Evolutionary conservation across 129 eudicot species (phyloP), one percentile per base, ranked within the genome.

Genomic region (Lonicera japonica): DNA sequence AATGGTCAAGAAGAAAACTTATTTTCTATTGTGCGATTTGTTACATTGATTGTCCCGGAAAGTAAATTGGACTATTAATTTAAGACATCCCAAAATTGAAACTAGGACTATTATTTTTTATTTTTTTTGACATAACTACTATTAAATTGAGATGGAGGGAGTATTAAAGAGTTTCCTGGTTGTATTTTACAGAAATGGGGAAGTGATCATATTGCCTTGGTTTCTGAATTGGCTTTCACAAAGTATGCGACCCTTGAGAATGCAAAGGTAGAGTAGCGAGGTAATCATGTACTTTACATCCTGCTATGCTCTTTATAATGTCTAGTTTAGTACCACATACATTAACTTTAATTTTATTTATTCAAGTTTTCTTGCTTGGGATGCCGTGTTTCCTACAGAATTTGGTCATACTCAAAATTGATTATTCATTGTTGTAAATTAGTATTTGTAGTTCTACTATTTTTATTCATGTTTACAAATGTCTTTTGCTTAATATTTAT

Each of bases 161-260:
- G n/a, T 29, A 29, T 29, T 29, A 1, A 29, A 29, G 36, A 29
- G 36, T 29, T 29, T 29, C 36, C 6, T 29, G 36, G 36, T 29
- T 29, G 36, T 29, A 29, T 61, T 68, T 63, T 72, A 22, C 94
- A 91, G 97, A 91, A 83, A 91, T 91, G 97, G 97, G 97, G 97
- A 70, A 91, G 95, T 64, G 97, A 84, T 69, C 95, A 91, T 80
- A 66, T 91, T 66, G 97, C 97, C 10, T 56, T 91, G 85, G 97
- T 85, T 70, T 75, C 94, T 19, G 95, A 91, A 73, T 66, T 91
- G 79, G 95, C 90, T 56, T 91, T 91, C 78, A 63, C 34, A 20
- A 75, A 79, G 58, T 74, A 69, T 21, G 21, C 6, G 23, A 52
- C 57, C 66, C 56, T 38, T n/a, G 65, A 69, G 20, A 68, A 58